Conservation (phyloP, 805 yeast species). For the Ogataea siamensis region DNA sequence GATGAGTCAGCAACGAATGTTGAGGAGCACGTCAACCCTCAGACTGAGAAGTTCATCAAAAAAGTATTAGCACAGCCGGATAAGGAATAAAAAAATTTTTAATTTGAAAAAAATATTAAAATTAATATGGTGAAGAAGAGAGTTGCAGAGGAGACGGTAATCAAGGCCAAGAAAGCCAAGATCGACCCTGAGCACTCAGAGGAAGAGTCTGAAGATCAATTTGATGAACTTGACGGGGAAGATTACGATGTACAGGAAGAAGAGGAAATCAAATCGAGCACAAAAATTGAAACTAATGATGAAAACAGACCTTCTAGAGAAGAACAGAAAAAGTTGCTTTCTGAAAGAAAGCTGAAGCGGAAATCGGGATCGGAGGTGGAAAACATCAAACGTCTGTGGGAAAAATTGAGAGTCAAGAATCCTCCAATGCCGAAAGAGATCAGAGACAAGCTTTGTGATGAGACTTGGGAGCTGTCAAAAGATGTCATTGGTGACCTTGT, state of each 20-base stretch:
- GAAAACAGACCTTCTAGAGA: conserved; percentile 64
- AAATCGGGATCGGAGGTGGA: conserved; percentile 86
- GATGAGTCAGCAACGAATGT: conserved; percentile 12
- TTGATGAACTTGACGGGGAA: conserved; percentile 36
- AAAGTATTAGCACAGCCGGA: conserved; percentile 19
- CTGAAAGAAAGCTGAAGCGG: conserved; percentile 83
- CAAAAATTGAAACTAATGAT: conserved; percentile 28
- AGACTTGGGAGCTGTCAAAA: conserved; percentile 80
- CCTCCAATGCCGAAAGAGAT: conserved; percentile 76
- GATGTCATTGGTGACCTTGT: conserved; percentile 81
- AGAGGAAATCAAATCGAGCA: conserved; percentile 28
- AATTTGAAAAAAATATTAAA: conserved; percentile 9
- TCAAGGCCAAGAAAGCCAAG: conserved; percentile 20
- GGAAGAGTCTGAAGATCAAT: conserved; percentile 30
- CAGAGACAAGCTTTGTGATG: conserved; percentile 74
- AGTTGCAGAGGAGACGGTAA: conserved; percentile 7
- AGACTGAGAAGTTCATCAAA: conserved; percentile 23
- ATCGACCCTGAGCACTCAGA: conserved; percentile 24
- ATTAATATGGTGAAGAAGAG: conserved; percentile 11
- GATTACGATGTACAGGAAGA: conserved; percentile 31
- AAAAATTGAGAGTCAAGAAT: conserved; percentile 77
- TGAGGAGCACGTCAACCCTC: conserved; percentile 27
- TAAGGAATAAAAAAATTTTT: conserved; percentile 9
- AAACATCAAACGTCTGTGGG: conserved; percentile 86
- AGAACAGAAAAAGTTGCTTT: conserved; percentile 73